Evolutionary conservation across 345 rosid species (phyloP).

Genomic region (Anacardium occidentale): DNA sequence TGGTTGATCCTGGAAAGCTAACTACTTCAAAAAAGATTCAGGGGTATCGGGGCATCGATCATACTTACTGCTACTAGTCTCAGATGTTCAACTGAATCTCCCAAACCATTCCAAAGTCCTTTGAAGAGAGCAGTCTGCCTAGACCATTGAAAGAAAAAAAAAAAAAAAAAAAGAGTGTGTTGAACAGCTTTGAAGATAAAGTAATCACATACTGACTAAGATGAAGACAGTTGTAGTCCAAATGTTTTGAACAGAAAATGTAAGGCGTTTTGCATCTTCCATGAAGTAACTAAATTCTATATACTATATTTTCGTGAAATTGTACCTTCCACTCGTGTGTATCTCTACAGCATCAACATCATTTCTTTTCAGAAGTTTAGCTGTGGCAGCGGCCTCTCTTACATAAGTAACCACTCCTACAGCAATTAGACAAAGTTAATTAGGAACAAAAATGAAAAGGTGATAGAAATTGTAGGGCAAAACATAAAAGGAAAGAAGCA

Average conservation of each 20-base stretch:
- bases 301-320: neutral
- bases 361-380: conserved; percentile 41
- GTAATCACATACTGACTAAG: too few species aligned
- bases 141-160: neutral
- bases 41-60: neutral
- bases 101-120: conserved; percentile 52
- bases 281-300: neutral
- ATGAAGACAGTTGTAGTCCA: too few species aligned
- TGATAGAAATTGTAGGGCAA: neutral
- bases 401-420: conserved; percentile 42
- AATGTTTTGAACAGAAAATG: neutral
- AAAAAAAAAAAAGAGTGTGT: neutral
- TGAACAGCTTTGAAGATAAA: too few species aligned
- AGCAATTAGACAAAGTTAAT: conserved; percentile 16
- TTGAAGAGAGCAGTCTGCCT: conserved; percentile 44
- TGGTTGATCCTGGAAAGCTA: neutral
- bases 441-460: neutral
- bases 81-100: conserved; percentile 36
- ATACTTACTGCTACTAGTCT: conserved; percentile 57
- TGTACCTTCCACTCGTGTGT: conserved; percentile 58
- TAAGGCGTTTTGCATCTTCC: neutral
- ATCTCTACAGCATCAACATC: conserved; percentile 64
- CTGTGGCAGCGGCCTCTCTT: conserved; percentile 51
- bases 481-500: neutral
- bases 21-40: neutral